phyloP scores from a whole-genome alignment of 1,139 yeast species.

The Taphrina confusa region DNA sequence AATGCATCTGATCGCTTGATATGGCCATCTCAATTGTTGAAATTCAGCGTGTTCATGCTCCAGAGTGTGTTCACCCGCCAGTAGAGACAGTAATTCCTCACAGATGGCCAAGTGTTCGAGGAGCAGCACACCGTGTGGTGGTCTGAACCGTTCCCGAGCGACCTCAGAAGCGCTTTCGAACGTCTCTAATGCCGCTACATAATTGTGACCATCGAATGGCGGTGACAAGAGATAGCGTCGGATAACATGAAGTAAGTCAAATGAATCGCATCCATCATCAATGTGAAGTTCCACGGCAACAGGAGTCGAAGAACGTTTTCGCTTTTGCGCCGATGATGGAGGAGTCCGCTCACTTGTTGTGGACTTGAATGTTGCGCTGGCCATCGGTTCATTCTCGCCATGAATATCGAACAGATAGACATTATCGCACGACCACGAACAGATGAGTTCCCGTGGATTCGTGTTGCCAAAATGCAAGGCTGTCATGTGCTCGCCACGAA shows the following conservation, averaged over 20 bases:
- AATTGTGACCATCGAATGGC: background rate
- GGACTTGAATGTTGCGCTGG: background rate
- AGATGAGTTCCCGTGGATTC: slow-evolving; percentile 38
- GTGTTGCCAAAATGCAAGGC: slow-evolving; percentile 36
- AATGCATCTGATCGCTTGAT: background rate
- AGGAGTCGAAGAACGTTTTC: slow-evolving; percentile 3
- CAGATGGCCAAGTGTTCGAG: background rate
- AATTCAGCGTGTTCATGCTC: background rate
- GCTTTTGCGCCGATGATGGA: background rate
- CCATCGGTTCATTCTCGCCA: slow-evolving; percentile 9
- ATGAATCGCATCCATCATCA: slow-evolving; percentile 8
- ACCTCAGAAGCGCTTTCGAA: background rate
- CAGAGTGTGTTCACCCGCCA: background rate
- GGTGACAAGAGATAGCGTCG: background rate
- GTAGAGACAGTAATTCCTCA: background rate
- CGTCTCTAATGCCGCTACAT: background rate
- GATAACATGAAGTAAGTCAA: background rate
- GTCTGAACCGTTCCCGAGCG: background rate
- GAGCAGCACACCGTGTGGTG: background rate
- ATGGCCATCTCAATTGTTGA: background rate
- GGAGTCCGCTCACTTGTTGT: background rate
- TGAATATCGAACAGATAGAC: slow-evolving; percentile 39
- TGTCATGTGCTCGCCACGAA: slow-evolving; percentile 36
- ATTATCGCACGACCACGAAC: slow-evolving; percentile 40
- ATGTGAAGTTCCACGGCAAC: background rate